Conservation (phyloP, 148 eudicot genomes). For the Oxyria digyna region DNA sequence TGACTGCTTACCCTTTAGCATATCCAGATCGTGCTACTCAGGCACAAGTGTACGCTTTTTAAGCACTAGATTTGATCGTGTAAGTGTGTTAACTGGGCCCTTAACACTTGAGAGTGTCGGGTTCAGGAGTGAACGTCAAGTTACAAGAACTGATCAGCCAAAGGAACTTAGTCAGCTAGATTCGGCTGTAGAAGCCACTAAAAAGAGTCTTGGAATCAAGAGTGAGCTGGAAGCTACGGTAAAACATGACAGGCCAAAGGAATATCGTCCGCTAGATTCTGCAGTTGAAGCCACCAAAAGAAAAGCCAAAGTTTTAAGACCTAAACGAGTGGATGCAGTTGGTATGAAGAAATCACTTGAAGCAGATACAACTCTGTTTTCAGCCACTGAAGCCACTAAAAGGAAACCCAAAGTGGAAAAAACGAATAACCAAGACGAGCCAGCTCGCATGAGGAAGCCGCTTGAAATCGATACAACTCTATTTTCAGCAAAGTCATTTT, state of each 20-base stretch:
- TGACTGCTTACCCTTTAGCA: constrained; percentile 37
- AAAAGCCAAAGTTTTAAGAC: constrained; percentile 28
- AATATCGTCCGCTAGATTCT: constrained; percentile 16
- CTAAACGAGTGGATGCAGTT: constrained; percentile 12
- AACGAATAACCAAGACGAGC: constrained; percentile 14
- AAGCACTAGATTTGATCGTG: constrained; percentile 17
- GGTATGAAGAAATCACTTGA: constrained; percentile 30
- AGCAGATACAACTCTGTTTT: constrained; percentile 51
- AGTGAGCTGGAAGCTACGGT: neutral
- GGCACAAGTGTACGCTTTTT: constrained; percentile 28
- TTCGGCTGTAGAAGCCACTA: constrained; percentile 29
- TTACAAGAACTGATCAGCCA: neutral
- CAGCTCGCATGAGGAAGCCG: constrained; percentile 20
- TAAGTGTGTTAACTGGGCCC: constrained; percentile 32
- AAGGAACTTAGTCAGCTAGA: constrained; percentile 12
- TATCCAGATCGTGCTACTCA: constrained; percentile 27
- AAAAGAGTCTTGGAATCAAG: constrained; percentile 44
- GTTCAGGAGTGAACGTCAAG: constrained; percentile 19
- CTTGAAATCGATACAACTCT: constrained; percentile 53
- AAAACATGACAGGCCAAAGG: neutral
- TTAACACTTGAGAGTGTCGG: constrained; percentile 67
- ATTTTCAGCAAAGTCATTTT: constrained; percentile 71
- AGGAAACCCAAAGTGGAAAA: constrained; percentile 30
- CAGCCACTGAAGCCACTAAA: constrained; percentile 33
- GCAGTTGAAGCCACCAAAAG: constrained; percentile 28